Evolutionary conservation across 1,139 yeast genomes (phyloP).

Genomic region (Debaryomyces sp.): DNA sequence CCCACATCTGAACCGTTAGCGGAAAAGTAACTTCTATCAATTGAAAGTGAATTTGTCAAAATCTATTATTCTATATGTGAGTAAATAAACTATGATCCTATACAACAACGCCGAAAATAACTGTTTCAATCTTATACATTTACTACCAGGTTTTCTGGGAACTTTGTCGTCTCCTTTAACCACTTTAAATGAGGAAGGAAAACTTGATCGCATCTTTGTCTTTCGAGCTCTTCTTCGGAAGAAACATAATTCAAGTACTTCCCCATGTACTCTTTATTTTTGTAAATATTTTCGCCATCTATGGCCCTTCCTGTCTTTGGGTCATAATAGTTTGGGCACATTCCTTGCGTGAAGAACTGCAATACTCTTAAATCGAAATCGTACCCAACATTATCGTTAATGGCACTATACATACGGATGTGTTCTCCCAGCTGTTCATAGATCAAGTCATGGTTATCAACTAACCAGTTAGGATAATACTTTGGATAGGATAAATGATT

Average conservation of each 20-base stretch:
- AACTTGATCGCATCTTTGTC: constrained; percentile 36
- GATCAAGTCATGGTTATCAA: constrained; percentile 47
- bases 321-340: constrained; percentile 41
- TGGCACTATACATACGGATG: constrained; percentile 48
- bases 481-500: constrained; percentile 72
- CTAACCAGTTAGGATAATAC: constrained; percentile 53
- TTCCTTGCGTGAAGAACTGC: constrained; percentile 40
- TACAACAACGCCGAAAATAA: neutral
- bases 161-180: constrained; percentile 36
- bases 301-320: constrained; percentile 28
- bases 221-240: constrained; percentile 25
- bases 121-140: neutral
- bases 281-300: constrained; percentile 25
- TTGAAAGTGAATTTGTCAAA: neutral
- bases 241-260: constrained; percentile 31
- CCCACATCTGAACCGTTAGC: neutral
- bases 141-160: constrained; percentile 8
- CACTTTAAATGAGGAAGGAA: constrained; percentile 44
- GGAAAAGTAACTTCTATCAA: neutral
- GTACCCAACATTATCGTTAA: constrained; percentile 47
- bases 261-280: constrained; percentile 37
- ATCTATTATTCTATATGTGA: neutral
- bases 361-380: constrained; percentile 53
- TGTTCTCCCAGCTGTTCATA: constrained; percentile 39
- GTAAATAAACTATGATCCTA: neutral